Conservation (phyloP, 2,329 filamentous ascomycete species). For the Pyrenophora tritici-repentis region DNA sequence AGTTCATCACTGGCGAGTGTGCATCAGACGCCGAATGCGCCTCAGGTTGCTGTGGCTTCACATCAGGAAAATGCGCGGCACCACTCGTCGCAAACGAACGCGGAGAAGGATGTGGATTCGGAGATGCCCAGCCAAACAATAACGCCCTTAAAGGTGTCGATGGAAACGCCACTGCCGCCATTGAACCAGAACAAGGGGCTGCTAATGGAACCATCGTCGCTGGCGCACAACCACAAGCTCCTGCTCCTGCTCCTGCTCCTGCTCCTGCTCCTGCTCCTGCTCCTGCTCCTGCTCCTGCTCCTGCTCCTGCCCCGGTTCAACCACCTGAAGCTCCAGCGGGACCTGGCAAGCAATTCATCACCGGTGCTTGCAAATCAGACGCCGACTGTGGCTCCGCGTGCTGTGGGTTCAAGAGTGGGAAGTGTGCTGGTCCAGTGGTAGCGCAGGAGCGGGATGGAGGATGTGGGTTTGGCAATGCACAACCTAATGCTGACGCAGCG, state of each 20-base stretch:
- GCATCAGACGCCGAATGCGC: constrained; percentile 36
- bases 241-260: too few species aligned
- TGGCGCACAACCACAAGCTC: too few species aligned
- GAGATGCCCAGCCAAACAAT: constrained; percentile 42
- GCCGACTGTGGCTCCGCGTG: constrained; percentile 48
- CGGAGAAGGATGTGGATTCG: constrained; percentile 46
- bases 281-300: too few species aligned
- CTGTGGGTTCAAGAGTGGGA: constrained; percentile 43
- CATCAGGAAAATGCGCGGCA: constrained; percentile 42
- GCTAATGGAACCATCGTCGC: neutral
- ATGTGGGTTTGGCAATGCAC: constrained; percentile 44
- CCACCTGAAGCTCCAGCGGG: neutral
- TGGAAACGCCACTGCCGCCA: constrained; percentile 8
- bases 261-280: too few species aligned
- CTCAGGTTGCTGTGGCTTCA: constrained; percentile 33
- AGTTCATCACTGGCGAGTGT: constrained; percentile 40
- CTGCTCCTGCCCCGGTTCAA: too few species aligned
- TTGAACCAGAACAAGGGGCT: constrained; percentile 1
- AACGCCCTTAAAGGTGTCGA: constrained; percentile 29
- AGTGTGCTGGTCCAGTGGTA: constrained; percentile 39
- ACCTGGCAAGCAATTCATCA: constrained; percentile 48
- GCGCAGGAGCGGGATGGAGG: constrained; percentile 46
- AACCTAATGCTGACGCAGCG: constrained; percentile 43
- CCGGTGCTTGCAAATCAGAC: constrained; percentile 44
- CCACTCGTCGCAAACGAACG: constrained; percentile 41